Evolutionary conservation across 331 rosid genomes (phyloP), one percentile per base, ranked within the genome.

Genomic region (Saraca asoca): DNA sequence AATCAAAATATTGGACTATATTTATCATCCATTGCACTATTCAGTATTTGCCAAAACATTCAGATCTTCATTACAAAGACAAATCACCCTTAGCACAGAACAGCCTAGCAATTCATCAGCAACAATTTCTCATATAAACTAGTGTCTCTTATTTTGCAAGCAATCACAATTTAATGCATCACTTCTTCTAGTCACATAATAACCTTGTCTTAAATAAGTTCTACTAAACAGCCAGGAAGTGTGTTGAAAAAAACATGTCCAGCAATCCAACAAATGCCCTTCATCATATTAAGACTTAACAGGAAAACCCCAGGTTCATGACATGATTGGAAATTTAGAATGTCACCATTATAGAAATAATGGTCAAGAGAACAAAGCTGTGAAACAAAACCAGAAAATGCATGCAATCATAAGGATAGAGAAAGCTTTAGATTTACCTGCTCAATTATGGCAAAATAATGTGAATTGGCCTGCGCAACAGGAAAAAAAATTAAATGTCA

Each of bases 391-490:
- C 54, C 1, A 60, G 53, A 62, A 69, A 57, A 75, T 13, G 31
- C 10, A 45, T 52, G 58, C 45, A 62, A 68, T 37, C 29, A 55
- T 16, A 34, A 59, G 16, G 51, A 48, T 37, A 64, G 69, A 56
- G 33, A 75, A 66, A 80, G 46, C 67, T 65, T 60, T 53, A 44
- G 42, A 59, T 42, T 66, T 88, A 93, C 98, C 98, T 93, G 98
- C 81, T 93, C 98, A 63, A 93, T 90, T 76, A 93, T 87, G 69
- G 97, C 82, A 83, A 64, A 93, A 63, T 84, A 93, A 75, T 93
- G 96, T 58, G 97, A 90, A 81, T 93, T 93, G 45, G 98, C 98
- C 98, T 93, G 98, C 96, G 85, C 12, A 44, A 63, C n/a, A 77
- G 63, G 56, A 48, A 64, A 68, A 75, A 51, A 78, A 57, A 55